A percentile compares a stretch with the other conserved stretches of the same genome.
Conservation (phyloP, 495 filamentous ascomycete species). For the Trichodelitschia bisporula region DNA sequence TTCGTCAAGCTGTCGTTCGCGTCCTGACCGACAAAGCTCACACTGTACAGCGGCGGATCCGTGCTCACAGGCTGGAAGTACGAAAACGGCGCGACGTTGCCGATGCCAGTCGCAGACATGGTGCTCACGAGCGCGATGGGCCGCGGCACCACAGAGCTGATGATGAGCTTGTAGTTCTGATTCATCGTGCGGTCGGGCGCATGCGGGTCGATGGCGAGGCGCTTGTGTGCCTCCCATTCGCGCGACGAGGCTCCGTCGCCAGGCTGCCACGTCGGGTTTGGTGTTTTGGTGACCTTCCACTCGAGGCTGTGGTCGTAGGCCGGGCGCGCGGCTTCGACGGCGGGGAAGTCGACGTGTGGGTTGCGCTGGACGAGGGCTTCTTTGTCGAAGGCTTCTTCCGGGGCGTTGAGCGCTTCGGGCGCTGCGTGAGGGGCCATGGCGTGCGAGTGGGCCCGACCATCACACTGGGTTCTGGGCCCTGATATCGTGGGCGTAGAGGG, state of each 20-base stretch:
- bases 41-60: conserved; percentile 1
- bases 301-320: neutral
- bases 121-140: conserved; percentile 1
- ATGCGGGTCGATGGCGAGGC: neutral
- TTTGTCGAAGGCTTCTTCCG: conserved; percentile 3
- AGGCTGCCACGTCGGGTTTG: neutral
- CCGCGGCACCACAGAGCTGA: neutral
- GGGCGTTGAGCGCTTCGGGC: neutral
- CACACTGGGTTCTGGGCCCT: too few relatives aligned
- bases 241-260: neutral
- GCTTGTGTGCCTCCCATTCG: neutral
- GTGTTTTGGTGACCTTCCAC: neutral
- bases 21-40: neutral
- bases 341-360: neutral
- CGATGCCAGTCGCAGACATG: neutral
- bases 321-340: neutral
- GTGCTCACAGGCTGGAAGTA: neutral
- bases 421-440: too few relatives aligned
- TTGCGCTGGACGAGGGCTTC: conserved; percentile 1
- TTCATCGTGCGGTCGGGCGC: neutral
- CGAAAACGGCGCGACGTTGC: conserved; percentile 1
- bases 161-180: conserved; percentile 1
- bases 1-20: neutral
- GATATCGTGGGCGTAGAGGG: too few relatives aligned
- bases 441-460: too few relatives aligned